Evolutionary conservation across 495 filamentous ascomycete genomes (phyloP).

Genomic region (Talaromyces adpressus): DNA sequence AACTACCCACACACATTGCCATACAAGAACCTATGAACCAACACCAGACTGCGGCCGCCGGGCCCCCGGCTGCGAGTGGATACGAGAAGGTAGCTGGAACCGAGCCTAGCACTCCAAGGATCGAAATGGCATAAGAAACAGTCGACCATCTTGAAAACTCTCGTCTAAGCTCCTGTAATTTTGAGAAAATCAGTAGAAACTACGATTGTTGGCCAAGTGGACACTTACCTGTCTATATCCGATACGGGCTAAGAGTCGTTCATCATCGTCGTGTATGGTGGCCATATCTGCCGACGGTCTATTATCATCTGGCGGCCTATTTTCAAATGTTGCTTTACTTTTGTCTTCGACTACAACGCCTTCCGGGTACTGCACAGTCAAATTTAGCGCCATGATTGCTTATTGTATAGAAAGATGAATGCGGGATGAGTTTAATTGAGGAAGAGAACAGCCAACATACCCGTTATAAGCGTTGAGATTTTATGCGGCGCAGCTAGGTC

Average conservation of each 20-base stretch:
- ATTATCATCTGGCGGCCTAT: neutral
- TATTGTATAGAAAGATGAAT: neutral
- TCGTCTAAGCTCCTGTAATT: conserved; percentile 47
- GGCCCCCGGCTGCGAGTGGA: conserved; percentile 58
- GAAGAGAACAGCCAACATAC: neutral
- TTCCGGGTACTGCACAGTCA: neutral
- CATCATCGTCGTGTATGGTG: conserved; percentile 56
- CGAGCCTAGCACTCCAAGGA: conserved; percentile 62
- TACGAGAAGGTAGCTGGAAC: conserved; percentile 62
- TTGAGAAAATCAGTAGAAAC: neutral
- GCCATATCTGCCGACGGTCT: conserved; percentile 23
- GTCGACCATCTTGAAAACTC: conserved; percentile 73
- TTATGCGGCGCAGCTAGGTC: neutral
- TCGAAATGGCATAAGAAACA: conserved; percentile 67
- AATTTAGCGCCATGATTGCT: conserved; percentile 4
- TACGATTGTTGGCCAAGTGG: neutral
- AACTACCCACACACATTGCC: conserved; percentile 61
- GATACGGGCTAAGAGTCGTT: conserved; percentile 57
- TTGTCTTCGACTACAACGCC: neutral
- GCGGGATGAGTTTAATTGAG: neutral
- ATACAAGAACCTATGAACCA: conserved; percentile 64
- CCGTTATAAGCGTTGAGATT: neutral
- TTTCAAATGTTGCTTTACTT: neutral
- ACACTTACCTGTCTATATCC: conserved; percentile 58
- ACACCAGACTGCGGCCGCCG: conserved; percentile 64